Evolutionary conservation across 768 basidiomycete genomes (phyloP).

Genomic region (Lyophyllum atratum): DNA sequence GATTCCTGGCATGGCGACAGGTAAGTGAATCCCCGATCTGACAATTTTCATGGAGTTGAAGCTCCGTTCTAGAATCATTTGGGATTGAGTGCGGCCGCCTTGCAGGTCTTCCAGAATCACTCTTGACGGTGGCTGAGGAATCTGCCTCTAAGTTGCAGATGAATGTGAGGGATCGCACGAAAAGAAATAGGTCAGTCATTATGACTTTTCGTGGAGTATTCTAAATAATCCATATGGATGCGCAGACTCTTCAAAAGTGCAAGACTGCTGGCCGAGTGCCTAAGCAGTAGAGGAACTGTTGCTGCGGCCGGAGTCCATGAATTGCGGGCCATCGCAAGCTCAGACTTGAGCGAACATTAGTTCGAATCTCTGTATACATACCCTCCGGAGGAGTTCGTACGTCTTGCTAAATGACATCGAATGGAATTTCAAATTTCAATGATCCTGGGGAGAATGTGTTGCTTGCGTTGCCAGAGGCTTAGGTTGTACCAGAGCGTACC

Average conservation of each 20-base stretch:
- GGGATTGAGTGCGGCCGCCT: conserved; percentile 92
- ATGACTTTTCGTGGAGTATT: neutral
- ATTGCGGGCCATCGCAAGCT: conserved; percentile 9
- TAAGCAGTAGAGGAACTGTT: neutral
- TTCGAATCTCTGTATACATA: neutral
- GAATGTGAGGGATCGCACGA: conserved; percentile 50
- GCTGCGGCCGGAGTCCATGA: conserved; percentile 4
- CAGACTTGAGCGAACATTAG: conserved; percentile 6
- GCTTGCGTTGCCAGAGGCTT: neutral
- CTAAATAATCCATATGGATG: neutral
- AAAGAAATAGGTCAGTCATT: conserved; percentile 49
- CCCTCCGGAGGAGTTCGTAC: neutral
- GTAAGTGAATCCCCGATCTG: conserved; percentile 20
- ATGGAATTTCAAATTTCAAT: neutral
- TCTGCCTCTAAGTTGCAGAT: conserved; percentile 57
- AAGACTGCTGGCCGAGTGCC: conserved; percentile 8
- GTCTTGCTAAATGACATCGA: neutral
- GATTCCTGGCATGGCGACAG: conserved; percentile 67
- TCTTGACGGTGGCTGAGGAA: conserved; percentile 63
- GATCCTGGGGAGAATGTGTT: neutral
- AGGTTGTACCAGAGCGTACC: neutral
- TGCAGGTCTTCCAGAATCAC: conserved; percentile 74
- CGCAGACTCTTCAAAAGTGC: conserved; percentile 15
- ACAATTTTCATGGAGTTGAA: neutral
- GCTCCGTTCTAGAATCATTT: conserved; percentile 60